Base-by-base conservation (phyloP, 2,329 filamentous ascomycete species). In the Colletotrichum sp. region DNA sequence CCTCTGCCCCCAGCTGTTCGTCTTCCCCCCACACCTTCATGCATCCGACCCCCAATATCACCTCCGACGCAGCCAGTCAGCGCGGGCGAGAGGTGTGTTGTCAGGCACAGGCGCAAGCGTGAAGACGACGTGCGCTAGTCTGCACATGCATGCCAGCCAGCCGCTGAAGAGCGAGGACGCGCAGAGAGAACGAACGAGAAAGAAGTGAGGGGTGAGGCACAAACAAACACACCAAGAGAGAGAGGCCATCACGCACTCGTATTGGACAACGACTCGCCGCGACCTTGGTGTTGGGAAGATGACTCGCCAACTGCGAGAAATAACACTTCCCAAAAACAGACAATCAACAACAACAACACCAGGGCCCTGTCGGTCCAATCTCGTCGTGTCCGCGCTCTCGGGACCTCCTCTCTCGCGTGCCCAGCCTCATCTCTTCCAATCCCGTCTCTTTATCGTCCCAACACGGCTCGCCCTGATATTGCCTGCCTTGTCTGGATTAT, bases 21-120 rank as follows among this genome's bases (percentile, higher is more conserved):
- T 34, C 27, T 13, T 19, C 34, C 61, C 57, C 67, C 55, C 70
- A 29, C 70, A 73, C 44, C 25, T 22, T 76, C 52, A 75, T 75
- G 68, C 72, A 75, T 36, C 29, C 55, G 49, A 13, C 16, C n/a
- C 44, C 55, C 72, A 63, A 72, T 68, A 62, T 75, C 68, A 71
- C 72, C 52, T 64, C 57, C 69, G 19, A 34, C 69, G 15, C n/a
- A 32, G 72, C 63, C 69, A 69, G 63, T 72, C 63, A 69, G 63
- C 30, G 39, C 19, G 8, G 62, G 22, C 22, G 32, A 49, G 19
- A 22, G 44, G n/a, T 49, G 30, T 32, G 25, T 57, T 34, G 49
- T 67, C 55, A 72, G 69, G 72, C 62, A 68, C 72, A 64, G 61
- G 34, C 34, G 36, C 32, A 61, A 19, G n/a, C 34, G 62, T 30